phyloP scores from a whole-genome alignment of 345 rosid genomes.

The Dimocarpus longan region DNA sequence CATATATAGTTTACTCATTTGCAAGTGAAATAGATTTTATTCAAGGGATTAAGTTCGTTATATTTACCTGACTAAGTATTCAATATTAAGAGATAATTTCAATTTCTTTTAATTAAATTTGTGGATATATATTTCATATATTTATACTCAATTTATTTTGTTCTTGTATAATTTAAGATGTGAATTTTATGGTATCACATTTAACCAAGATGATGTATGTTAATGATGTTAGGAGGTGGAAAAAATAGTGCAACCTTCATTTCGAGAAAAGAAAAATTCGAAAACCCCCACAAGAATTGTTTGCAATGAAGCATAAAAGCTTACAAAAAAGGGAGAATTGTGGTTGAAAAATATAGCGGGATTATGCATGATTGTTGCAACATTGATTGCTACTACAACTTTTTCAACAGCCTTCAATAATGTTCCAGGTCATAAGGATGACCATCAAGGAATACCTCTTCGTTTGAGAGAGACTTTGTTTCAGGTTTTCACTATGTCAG shows the following conservation, averaged over 20 bases:
- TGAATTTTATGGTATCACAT: no score
- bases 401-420: conserved; percentile 7
- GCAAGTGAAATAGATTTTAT: no score
- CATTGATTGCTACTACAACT: conserved; percentile 6
- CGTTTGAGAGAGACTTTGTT: neutral
- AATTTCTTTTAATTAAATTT: no score
- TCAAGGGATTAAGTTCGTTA: no score
- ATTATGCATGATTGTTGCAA: conserved; percentile 22
- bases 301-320: neutral
- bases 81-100: no score
- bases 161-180: no score
- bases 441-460: neutral
- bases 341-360: conserved; percentile 19
- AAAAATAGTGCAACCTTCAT: neutral
- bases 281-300: conserved; percentile 5
- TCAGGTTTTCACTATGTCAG: neutral
- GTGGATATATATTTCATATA: no score
- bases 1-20: no score
- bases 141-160: no score
- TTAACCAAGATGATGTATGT: neutral
- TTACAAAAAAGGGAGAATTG: conserved; percentile 11
- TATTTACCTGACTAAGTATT: no score
- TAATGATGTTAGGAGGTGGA: conserved; percentile 17
- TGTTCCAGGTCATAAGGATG: neutral
- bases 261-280: neutral